Percentiles rank a stretch among this genome's conserved stretches.
Conservation (phyloP, 2,329 filamentous ascomycete species). For the Ophiocordyceps sinensis region DNA sequence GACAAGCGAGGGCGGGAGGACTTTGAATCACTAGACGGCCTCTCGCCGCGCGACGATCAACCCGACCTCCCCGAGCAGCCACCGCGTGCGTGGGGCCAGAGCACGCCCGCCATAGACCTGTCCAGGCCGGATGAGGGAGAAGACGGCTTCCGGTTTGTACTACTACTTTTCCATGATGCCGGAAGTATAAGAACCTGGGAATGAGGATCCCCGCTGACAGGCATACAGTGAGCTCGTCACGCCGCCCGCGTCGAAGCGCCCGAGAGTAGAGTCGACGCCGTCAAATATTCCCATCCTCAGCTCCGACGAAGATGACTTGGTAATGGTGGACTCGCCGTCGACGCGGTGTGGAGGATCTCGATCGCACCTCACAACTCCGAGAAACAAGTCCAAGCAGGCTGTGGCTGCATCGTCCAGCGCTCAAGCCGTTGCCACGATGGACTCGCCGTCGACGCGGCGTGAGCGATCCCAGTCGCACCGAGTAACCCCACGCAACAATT, state of each 20-base stretch:
- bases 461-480: slow-evolving; percentile 3
- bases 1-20: slow-evolving; percentile 11
- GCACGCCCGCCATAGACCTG: not conserved
- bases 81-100: not conserved
- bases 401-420: slow-evolving; percentile 2
- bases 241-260: slow-evolving; percentile 24
- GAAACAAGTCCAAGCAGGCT: not conserved
- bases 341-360: slow-evolving; percentile 6
- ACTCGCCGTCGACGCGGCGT: slow-evolving; percentile 10
- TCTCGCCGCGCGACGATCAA: not conserved
- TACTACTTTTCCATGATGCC: not conserved
- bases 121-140: not conserved
- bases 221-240: slow-evolving; percentile 17
- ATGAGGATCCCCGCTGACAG: not conserved
- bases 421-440: slow-evolving; percentile 8
- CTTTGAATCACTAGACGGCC: slow-evolving; percentile 1
- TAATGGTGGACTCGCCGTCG: slow-evolving; percentile 10
- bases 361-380: slow-evolving; percentile 3
- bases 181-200: not conserved
- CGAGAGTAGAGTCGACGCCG: slow-evolving; percentile 11
- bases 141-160: not conserved
- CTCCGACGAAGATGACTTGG: slow-evolving; percentile 4
- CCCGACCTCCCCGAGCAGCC: not conserved
- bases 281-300: slow-evolving; percentile 6
- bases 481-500: slow-evolving; percentile 1